Percentiles rank a stretch among this genome's conserved stretches.
These are phyloP conservation scores for Acanthamoeba triangularis DNA, from an alignment of 208 protist genomes.

Conservation along the genomic window DNA sequence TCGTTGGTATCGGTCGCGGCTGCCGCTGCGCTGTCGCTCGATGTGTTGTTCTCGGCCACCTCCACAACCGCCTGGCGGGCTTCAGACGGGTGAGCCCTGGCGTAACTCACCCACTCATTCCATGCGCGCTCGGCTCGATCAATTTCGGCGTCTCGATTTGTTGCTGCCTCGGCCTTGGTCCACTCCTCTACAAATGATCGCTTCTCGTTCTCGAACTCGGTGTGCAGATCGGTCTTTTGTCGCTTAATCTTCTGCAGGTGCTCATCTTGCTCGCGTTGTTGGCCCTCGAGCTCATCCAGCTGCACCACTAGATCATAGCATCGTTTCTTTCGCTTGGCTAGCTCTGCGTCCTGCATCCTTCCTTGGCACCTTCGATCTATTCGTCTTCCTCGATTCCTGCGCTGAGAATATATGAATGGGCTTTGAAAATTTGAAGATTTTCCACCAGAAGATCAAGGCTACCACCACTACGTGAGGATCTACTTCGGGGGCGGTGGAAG, in stretches of 20 bases:
- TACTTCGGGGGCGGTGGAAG: too few relatives aligned
- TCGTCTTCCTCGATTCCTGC: too few relatives aligned
- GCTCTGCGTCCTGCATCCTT: background rate
- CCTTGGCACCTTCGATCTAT: too few relatives aligned
- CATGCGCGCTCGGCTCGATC: constrained; percentile 36
- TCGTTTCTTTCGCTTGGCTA: background rate
- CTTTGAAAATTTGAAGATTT: too few relatives aligned
- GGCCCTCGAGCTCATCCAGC: background rate
- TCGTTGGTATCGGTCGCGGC: background rate
- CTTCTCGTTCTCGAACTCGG: background rate
- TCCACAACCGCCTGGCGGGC: background rate
- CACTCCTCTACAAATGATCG: background rate
- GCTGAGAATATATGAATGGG: too few relatives aligned
- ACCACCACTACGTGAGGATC: too few relatives aligned
- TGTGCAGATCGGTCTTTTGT: background rate
- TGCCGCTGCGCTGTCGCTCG: background rate
- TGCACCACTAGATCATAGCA: constrained; percentile 44
- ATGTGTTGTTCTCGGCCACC: too few relatives aligned
- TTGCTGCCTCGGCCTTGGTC: background rate
- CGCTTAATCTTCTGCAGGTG: background rate
- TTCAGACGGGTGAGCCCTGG: background rate
- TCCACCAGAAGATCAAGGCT: too few relatives aligned
- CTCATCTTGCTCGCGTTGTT: background rate
- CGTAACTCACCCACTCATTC: background rate
- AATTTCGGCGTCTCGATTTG: background rate